phyloP scores from a whole-genome alignment of 1,284 basidiomycete species.

The Apiotrichum porosum region DNA sequence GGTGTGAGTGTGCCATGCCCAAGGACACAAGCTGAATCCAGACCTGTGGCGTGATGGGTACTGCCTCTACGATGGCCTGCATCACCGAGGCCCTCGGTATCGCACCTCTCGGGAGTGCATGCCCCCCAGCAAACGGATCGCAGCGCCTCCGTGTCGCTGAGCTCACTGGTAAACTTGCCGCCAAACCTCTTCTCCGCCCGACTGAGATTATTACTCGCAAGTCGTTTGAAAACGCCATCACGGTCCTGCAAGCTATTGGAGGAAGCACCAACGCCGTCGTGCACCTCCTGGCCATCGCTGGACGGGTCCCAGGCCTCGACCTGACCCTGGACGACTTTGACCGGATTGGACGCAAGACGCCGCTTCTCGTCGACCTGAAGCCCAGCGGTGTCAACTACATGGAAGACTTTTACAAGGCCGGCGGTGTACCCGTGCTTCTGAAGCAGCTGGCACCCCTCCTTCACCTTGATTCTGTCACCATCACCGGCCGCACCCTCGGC shows the following conservation, averaged over 20 bases:
- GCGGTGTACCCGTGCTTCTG: conserved; percentile 47
- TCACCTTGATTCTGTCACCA: conserved; percentile 37
- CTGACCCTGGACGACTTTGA: conserved; percentile 50
- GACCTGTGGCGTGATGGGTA: conserved; percentile 48
- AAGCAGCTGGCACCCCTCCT: conserved; percentile 27
- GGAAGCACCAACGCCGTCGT: conserved; percentile 52
- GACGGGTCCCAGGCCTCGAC: conserved; percentile 43
- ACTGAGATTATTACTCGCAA: conserved; percentile 47
- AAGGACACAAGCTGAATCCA: conserved; percentile 7
- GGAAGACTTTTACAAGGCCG: conserved; percentile 51
- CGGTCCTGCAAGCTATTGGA: conserved; percentile 49
- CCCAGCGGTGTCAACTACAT: conserved; percentile 50
- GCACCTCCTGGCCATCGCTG: conserved; percentile 51
- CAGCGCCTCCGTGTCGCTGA: conserved; percentile 43
- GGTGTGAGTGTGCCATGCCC: conserved; percentile 26
- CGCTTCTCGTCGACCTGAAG: conserved; percentile 50
- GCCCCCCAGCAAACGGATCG: conserved; percentile 37
- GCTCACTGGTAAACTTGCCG: conserved; percentile 29
- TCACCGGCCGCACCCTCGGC: conserved; percentile 44
- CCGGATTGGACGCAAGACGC: conserved; percentile 45
- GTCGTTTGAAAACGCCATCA: conserved; percentile 51
- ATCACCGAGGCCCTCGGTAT: conserved; percentile 44
- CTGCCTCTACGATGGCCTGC: conserved; percentile 47
- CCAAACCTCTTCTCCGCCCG: conserved; percentile 29
- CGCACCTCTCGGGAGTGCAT: conserved; percentile 40